These are phyloP conservation scores for Parascedosporium putredinis DNA, from an alignment of 2,329 filamentous ascomycete genomes.

Conservation along the genomic window DNA sequence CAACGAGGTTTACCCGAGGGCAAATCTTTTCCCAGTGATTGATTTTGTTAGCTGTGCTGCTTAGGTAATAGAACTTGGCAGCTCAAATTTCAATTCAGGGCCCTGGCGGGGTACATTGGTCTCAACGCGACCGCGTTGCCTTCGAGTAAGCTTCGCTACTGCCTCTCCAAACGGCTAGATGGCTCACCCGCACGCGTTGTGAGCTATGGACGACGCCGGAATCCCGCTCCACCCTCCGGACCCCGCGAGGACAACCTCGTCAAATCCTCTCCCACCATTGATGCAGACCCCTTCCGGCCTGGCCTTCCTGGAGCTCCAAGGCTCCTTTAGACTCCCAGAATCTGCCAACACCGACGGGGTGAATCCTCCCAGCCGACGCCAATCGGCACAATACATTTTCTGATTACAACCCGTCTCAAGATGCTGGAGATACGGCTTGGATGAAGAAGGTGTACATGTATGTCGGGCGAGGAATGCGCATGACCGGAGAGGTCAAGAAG, in stretches of 20 bases:
- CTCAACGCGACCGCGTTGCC: background rate
- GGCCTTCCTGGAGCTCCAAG: slow-evolving; percentile 86
- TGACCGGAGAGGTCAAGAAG: slow-evolving; percentile 86
- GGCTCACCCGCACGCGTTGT: background rate
- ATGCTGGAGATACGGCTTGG: slow-evolving; percentile 55
- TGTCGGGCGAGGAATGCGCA: slow-evolving; percentile 76
- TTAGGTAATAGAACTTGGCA: too few relatives aligned
- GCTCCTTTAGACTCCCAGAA: slow-evolving; percentile 33
- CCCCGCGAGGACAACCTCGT: slow-evolving; percentile 10
- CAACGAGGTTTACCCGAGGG: slow-evolving; percentile 1
- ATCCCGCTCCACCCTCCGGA: slow-evolving; percentile 30
- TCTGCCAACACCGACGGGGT: slow-evolving; percentile 5
- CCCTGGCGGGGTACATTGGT: too few relatives aligned
- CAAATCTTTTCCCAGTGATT: too few relatives aligned
- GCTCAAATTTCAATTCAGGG: too few relatives aligned
- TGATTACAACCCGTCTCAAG: slow-evolving; percentile 49
- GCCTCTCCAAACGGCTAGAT: background rate
- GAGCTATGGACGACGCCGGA: slow-evolving; percentile 1
- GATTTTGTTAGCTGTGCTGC: background rate
- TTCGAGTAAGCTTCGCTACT: background rate
- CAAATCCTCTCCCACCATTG: slow-evolving; percentile 61
- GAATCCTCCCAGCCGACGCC: slow-evolving; percentile 24
- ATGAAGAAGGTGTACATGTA: slow-evolving; percentile 87
- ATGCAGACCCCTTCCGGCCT: slow-evolving; percentile 83
- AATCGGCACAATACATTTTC: slow-evolving; percentile 69